Conservation (phyloP, 2,329 filamentous ascomycete genomes). For the Tolypocladium capitatum region DNA sequence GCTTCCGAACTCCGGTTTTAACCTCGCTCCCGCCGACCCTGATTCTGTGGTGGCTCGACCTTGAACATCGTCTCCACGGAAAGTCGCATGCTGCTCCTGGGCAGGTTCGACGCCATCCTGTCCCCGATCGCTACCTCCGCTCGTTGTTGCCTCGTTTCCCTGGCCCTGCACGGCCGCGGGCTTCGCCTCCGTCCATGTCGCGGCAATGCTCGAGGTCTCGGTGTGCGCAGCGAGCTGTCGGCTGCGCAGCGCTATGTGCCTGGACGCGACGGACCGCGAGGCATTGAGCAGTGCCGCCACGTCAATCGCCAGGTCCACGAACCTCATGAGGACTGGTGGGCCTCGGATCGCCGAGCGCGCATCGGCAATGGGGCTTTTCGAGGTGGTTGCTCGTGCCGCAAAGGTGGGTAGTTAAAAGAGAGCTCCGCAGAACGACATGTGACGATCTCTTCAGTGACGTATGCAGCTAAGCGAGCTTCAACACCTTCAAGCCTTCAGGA, state of each 20-base stretch:
- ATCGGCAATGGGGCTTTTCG: conserved; percentile 8
- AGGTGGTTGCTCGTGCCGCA: not conserved
- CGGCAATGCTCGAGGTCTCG: conserved; percentile 30
- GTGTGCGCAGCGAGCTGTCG: conserved; percentile 39
- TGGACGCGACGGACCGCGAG: conserved; percentile 52
- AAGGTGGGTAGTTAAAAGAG: not conserved
- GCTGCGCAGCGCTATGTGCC: conserved; percentile 44
- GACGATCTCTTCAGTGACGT: not conserved
- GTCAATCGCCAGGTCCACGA: conserved; percentile 55
- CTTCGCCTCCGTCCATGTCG: conserved; percentile 16
- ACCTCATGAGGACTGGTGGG: conserved; percentile 32
- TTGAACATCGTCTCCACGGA: not conserved
- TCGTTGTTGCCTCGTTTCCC: not conserved
- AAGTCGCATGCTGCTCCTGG: not conserved
- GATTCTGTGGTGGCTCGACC: not conserved
- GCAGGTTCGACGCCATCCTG: not conserved
- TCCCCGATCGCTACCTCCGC: not conserved
- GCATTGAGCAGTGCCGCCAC: conserved; percentile 56
- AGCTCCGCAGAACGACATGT: not conserved
- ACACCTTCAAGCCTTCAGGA: not conserved
- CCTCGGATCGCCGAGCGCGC: conserved; percentile 10
- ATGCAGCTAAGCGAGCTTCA: conserved; percentile 17
- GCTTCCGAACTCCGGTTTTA: not conserved
- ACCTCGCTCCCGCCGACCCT: not conserved
- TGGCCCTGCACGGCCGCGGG: not conserved